These are phyloP conservation scores for Komagataella kurtzmanii DNA, from an alignment of 805 yeast genomes.

Conservation along the genomic window DNA sequence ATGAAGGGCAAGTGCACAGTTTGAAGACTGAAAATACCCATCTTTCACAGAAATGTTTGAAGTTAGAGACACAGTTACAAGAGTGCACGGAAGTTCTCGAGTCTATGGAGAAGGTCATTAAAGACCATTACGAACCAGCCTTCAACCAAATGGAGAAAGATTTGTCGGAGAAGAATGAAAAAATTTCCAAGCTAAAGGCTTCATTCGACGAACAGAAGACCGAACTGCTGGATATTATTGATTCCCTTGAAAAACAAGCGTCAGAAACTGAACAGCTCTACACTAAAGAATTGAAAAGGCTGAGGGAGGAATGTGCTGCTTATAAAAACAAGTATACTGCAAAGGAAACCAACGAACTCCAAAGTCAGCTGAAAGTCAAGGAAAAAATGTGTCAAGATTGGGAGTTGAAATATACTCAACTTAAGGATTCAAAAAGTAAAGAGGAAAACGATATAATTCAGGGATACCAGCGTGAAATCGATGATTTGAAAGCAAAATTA, in stretches of 20 bases:
- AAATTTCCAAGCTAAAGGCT: conserved; percentile 28
- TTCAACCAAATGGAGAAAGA: conserved; percentile 32
- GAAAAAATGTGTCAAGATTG: conserved; percentile 1
- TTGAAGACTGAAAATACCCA: neutral
- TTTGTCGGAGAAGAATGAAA: conserved; percentile 28
- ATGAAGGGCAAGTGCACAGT: neutral
- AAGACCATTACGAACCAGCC: conserved; percentile 29
- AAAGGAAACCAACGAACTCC: conserved; percentile 7
- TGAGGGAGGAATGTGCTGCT: conserved; percentile 9
- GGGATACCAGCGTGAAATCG: neutral
- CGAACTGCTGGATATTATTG: conserved; percentile 46
- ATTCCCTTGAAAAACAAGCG: conserved; percentile 38
- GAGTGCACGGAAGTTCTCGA: conserved; percentile 31
- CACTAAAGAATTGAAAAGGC: conserved; percentile 27
- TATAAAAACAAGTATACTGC: conserved; percentile 4
- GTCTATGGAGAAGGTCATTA: conserved; percentile 33
- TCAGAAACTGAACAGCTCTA: conserved; percentile 39
- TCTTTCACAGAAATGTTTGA: neutral
- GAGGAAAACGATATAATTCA: neutral
- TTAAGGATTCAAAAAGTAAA: neutral
- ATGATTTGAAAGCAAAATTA: neutral
- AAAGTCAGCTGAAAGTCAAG: conserved; percentile 1
- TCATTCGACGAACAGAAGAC: conserved; percentile 40
- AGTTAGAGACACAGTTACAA: conserved; percentile 17
- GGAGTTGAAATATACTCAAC: neutral